Evolutionary conservation across 768 basidiomycete genomes (phyloP), one percentile per base, ranked within the genome.

Genomic region (Mycena floridula): DNA sequence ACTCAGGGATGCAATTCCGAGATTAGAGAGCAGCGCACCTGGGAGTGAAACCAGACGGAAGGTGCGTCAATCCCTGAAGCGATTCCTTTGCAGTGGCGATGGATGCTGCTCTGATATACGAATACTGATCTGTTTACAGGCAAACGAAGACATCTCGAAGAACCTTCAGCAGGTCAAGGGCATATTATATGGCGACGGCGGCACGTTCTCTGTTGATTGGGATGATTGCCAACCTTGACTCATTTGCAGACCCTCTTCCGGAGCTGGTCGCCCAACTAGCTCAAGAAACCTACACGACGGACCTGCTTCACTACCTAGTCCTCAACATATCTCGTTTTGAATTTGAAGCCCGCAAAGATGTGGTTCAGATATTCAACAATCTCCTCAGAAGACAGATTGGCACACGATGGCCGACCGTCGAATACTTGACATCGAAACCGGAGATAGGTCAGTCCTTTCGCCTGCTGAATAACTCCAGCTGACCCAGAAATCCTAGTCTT

Each of bases 181-280:
- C 12, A 78, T 94, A 54, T 73, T 96, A 39, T 85, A 82, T 46
- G 91, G 92, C 44, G 93, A 95, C 57, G 85, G 88, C 47, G 93
- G 91, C 89, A 50, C 48, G 76, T 64, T 24, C 22, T 18, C 36
- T 43, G 5, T 11, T 37, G 42, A 38, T 28, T 4, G 32, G 43
- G 36, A 32, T 42, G 47, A 41, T 28, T 21, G 20, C 23, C 16
- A 16, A 30, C 26, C 37, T 40, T 37, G 36, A 28, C 48, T 39
- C 24, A 18, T 27, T 43, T 43, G 25, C 56, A 82, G 92, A 94
- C 48, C 88, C 92, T 7, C 68, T 85, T 13, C 89, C 93, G 0
- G 95, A 98, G 55, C 71, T 90, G 25, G 77, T 97, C 35, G 92
- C 94, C 6, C 94, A 97, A 61, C 81, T 98, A 9, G 89, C 95